phyloP scores from a whole-genome alignment of 2,329 filamentous ascomycete species.

The Exserohilum turcica region DNA sequence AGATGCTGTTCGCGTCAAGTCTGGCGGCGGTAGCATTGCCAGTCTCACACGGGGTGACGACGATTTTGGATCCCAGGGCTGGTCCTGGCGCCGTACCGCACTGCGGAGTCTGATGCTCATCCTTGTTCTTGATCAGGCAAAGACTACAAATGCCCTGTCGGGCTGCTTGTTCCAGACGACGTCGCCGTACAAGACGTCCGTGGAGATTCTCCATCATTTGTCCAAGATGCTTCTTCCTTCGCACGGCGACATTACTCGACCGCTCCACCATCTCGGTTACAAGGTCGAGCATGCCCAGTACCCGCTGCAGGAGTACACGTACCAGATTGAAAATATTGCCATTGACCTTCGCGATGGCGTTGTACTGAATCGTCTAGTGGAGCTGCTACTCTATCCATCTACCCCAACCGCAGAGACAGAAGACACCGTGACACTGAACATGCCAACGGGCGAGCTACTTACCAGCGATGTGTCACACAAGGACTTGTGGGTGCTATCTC shows the following conservation, averaged over 20 bases:
- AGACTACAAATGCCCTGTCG: constrained; percentile 44
- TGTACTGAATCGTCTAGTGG: constrained; percentile 63
- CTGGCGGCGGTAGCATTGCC: constrained; percentile 46
- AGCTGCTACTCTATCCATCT: constrained; percentile 59
- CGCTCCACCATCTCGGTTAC: constrained; percentile 63
- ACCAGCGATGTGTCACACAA: constrained; percentile 46
- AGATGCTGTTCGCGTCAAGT: constrained; percentile 54
- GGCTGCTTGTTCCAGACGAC: constrained; percentile 58
- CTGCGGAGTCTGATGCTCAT: constrained; percentile 65
- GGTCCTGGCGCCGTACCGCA: constrained; percentile 61
- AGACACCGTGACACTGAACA: constrained; percentile 51
- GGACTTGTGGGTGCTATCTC: constrained; percentile 57
- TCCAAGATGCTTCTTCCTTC: constrained; percentile 62
- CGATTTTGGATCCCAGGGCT: constrained; percentile 52
- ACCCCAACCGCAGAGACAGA: constrained; percentile 38
- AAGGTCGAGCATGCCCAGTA: constrained; percentile 60
- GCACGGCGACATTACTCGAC: constrained; percentile 61
- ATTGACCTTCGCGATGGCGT: constrained; percentile 67
- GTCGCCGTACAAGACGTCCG: constrained; percentile 63
- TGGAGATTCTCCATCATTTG: constrained; percentile 58
- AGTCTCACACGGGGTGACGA: constrained; percentile 47
- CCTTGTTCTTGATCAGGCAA: constrained; percentile 62
- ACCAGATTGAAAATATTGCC: constrained; percentile 64
- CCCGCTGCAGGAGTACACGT: constrained; percentile 63
- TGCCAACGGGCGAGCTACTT: constrained; percentile 54